A percentile compares a stretch with the other conserved stretches of the same genome.
These are phyloP conservation scores for Raddia distichophylla DNA, from an alignment of 176 grass and related monocot species.

Conservation along the genomic window DNA sequence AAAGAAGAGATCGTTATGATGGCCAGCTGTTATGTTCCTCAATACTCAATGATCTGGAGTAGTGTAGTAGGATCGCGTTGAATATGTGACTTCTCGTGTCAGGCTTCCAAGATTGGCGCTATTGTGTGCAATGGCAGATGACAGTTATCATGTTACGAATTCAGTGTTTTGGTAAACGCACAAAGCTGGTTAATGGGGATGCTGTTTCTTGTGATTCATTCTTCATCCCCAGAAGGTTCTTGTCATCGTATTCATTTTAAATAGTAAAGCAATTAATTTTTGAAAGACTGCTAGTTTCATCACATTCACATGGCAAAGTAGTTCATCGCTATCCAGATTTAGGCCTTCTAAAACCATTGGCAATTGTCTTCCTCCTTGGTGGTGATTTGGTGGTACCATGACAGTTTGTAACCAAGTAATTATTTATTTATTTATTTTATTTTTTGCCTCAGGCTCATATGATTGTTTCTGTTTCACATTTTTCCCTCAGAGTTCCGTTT, in stretches of 20 bases:
- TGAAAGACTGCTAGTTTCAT: background rate
- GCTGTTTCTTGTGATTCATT: background rate
- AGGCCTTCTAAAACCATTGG: background rate
- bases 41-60: background rate
- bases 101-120: background rate
- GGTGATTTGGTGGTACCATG: background rate
- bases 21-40: background rate
- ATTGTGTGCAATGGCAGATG: background rate
- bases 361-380: background rate
- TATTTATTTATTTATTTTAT: no score
- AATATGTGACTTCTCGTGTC: background rate
- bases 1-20: background rate
- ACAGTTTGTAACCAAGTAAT: background rate
- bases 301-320: background rate
- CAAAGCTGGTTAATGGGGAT: background rate
- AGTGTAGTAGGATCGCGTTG: background rate
- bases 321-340: background rate
- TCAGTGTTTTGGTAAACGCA: background rate
- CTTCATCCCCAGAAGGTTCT: background rate
- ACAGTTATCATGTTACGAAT: constrained; percentile 9
- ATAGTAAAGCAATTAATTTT: background rate
- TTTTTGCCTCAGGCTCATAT: no score
- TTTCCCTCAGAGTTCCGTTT: background rate
- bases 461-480: background rate
- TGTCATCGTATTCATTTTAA: background rate